Evolutionary conservation across 1,284 basidiomycete species (phyloP).

Genomic region (Xerocomus amazonicus): DNA sequence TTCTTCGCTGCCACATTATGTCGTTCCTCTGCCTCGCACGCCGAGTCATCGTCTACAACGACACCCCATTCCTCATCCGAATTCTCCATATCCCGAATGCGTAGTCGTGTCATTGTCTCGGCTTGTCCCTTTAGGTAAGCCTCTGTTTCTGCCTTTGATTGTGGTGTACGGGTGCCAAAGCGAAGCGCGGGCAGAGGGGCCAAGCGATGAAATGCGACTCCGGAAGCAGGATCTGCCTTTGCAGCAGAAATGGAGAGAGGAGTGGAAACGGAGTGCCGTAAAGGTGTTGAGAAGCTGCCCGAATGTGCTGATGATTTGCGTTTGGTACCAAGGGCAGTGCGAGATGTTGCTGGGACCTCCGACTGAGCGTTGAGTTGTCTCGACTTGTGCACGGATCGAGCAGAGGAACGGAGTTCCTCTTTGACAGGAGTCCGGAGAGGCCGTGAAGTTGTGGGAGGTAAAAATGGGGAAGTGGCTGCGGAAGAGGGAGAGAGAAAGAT

Average conservation of each 20-base stretch:
- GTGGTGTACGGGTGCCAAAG: slow-evolving; percentile 52
- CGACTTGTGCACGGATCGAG: slow-evolving; percentile 30
- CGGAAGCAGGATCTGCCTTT: slow-evolving; percentile 30
- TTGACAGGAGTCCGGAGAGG: slow-evolving; percentile 56
- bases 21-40: slow-evolving; percentile 44
- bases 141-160: slow-evolving; percentile 61
- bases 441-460: slow-evolving; percentile 41
- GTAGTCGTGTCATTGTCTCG: slow-evolving; percentile 62
- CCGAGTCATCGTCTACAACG: slow-evolving; percentile 46
- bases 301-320: slow-evolving; percentile 49
- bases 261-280: slow-evolving; percentile 41
- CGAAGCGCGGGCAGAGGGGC: slow-evolving; percentile 60
- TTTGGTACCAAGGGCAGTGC: slow-evolving; percentile 51
- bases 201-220: slow-evolving; percentile 53
- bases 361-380: slow-evolving; percentile 32
- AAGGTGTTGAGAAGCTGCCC: slow-evolving; percentile 40
- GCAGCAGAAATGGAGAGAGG: slow-evolving; percentile 49
- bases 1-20: slow-evolving; percentile 30
- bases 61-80: slow-evolving; percentile 42
- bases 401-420: slow-evolving; percentile 35
- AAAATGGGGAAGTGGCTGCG: slow-evolving; percentile 36
- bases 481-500: slow-evolving; percentile 51
- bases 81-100: slow-evolving; percentile 52
- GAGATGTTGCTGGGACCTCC: slow-evolving; percentile 19
- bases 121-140: slow-evolving; percentile 58